Percentiles rank a stretch among this genome's conserved stretches.
These are phyloP conservation scores for Sistotremastrum niveocremeum DNA, from an alignment of 768 basidiomycete species.

Conservation along the genomic window DNA sequence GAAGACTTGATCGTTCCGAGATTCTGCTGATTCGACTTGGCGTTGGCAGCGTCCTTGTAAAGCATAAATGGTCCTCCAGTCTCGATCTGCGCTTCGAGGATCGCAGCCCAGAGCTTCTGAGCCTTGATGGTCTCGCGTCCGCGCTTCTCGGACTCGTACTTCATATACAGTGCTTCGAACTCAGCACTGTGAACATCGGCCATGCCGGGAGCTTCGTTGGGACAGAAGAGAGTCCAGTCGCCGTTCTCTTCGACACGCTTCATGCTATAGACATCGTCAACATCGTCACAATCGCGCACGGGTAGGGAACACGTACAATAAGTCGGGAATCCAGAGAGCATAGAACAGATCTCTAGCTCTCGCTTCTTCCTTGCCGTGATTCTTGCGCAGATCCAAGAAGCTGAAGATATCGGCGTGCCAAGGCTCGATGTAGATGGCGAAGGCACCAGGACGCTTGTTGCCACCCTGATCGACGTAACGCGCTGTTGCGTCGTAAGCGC, in stretches of 20 bases:
- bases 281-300: background rate
- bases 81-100: constrained; percentile 94
- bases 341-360: constrained; percentile 97
- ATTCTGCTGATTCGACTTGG: constrained; percentile 97
- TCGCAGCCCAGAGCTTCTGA: constrained; percentile 97
- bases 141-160: constrained; percentile 84
- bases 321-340: constrained; percentile 94
- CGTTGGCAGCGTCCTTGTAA: constrained; percentile 95
- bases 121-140: constrained; percentile 77
- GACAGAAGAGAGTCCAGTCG: constrained; percentile 96
- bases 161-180: constrained; percentile 75
- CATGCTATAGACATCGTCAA: constrained; percentile 45
- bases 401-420: constrained; percentile 98
- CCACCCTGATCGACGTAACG: constrained; percentile 99
- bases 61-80: constrained; percentile 99
- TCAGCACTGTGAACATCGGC: constrained; percentile 82
- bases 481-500: constrained; percentile 94
- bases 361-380: constrained; percentile 96
- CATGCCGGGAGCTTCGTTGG: constrained; percentile 86
- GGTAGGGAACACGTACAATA: constrained; percentile 50
- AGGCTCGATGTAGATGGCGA: constrained; percentile 96
- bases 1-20: constrained; percentile 98
- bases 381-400: constrained; percentile 95
- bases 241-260: constrained; percentile 83
- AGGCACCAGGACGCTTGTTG: constrained; percentile 97